These are phyloP conservation scores for Huntiella omanensis DNA, from an alignment of 2,329 filamentous ascomycete species.

Conservation along the genomic window DNA sequence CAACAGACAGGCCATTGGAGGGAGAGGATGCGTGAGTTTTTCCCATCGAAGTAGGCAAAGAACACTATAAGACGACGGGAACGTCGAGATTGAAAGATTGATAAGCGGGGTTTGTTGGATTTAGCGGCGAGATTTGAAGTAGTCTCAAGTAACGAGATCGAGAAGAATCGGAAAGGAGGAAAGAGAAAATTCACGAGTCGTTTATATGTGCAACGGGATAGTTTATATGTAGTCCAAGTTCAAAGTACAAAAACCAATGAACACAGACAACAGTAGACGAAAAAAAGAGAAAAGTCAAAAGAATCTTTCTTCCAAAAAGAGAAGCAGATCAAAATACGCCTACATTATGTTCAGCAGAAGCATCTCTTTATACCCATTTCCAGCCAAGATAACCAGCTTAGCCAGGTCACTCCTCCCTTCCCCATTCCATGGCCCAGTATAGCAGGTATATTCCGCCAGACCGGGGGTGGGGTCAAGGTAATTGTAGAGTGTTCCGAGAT, in stretches of 20 bases:
- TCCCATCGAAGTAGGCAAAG: slow-evolving; percentile 13
- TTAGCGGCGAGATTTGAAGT: background rate
- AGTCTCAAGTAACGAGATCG: background rate
- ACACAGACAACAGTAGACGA: background rate
- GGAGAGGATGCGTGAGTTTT: slow-evolving; percentile 12
- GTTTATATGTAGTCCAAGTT: background rate
- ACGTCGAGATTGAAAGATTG: background rate
- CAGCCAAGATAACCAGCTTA: too few relatives aligned
- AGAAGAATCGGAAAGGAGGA: background rate
- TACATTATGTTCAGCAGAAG: background rate
- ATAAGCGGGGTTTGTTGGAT: background rate
- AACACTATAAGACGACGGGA: background rate
- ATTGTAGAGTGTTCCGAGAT: too few relatives aligned
- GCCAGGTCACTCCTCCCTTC: too few relatives aligned
- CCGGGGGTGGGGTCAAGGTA: too few relatives aligned
- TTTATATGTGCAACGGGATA: too few relatives aligned
- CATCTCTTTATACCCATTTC: background rate
- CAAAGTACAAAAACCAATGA: background rate
- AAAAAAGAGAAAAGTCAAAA: background rate
- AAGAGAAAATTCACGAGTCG: background rate
- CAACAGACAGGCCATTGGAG: slow-evolving; percentile 13
- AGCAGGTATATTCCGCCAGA: too few relatives aligned
- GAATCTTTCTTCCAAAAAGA: too few relatives aligned
- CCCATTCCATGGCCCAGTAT: too few relatives aligned
- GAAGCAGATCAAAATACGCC: background rate